Conservation (phyloP, 2,329 filamentous ascomycete species). For the Fusarium vanettenii region DNA sequence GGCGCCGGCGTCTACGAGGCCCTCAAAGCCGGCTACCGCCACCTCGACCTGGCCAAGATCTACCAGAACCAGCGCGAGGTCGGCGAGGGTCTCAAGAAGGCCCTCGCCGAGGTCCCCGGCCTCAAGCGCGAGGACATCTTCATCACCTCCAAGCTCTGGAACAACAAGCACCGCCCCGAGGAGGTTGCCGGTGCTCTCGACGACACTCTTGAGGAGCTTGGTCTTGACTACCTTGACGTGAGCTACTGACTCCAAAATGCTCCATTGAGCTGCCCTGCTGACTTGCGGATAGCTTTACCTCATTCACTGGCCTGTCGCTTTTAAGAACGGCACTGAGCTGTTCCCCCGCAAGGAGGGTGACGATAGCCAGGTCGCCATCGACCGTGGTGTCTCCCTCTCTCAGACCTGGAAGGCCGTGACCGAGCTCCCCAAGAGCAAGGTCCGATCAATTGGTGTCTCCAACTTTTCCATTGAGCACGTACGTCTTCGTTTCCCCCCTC, state of each 20-base stretch:
- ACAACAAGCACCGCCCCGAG: constrained; percentile 70
- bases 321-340: constrained; percentile 53
- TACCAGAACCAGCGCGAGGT: constrained; percentile 76
- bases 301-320: constrained; percentile 71
- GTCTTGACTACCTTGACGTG: constrained; percentile 68
- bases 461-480: constrained; percentile 74
- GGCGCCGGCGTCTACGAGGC: constrained; percentile 72
- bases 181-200: constrained; percentile 67
- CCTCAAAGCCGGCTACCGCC: constrained; percentile 72
- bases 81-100: constrained; percentile 64
- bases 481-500: constrained; percentile 16
- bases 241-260: constrained; percentile 14
- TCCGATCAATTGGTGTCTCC: constrained; percentile 76
- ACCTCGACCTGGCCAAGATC: constrained; percentile 65
- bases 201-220: constrained; percentile 66
- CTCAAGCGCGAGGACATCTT: constrained; percentile 68
- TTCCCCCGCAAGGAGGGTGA: constrained; percentile 58
- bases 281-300: constrained; percentile 61
- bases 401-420: constrained; percentile 64
- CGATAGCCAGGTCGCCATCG: constrained; percentile 53
- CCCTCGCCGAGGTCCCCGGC: constrained; percentile 59
- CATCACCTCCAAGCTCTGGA: constrained; percentile 76
- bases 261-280: not conserved
- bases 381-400: constrained; percentile 54
- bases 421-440: constrained; percentile 70